These are phyloP conservation scores for Aspergillus puulaauensis DNA, from an alignment of 2,329 filamentous ascomycete genomes.

Conservation along the genomic window DNA sequence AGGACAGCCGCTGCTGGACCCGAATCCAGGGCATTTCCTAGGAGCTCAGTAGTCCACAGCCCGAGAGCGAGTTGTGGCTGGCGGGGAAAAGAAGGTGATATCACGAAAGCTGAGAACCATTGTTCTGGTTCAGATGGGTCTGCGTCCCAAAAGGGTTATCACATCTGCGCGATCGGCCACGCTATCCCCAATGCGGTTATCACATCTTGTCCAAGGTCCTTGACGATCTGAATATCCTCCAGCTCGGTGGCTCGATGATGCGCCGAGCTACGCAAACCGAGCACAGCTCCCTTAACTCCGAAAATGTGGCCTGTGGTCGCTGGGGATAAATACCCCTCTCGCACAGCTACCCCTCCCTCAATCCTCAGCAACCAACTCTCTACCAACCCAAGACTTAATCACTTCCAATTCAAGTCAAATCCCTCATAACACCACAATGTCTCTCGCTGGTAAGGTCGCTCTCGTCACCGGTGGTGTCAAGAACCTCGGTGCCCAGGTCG, in stretches of 20 bases:
- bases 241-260: not conserved
- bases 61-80: not conserved
- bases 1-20: constrained; percentile 22
- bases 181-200: constrained; percentile 16
- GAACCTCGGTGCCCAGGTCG: constrained; percentile 44
- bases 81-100: not conserved
- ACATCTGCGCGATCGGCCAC: not conserved
- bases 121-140: not conserved
- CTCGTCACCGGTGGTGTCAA: constrained; percentile 46
- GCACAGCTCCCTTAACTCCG: not conserved
- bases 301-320: not conserved
- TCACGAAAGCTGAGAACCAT: not conserved
- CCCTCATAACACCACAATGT: constrained; percentile 23
- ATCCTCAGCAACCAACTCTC: not conserved
- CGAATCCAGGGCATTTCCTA: constrained; percentile 38
- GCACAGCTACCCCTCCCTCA: not conserved
- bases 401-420: not conserved
- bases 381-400: not conserved
- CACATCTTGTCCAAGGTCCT: constrained; percentile 12
- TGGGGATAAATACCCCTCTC: not conserved
- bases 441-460: constrained; percentile 41
- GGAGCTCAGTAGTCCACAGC: constrained; percentile 14
- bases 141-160: constrained; percentile 5
- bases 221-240: not conserved
- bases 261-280: not conserved